Base-by-base conservation (phyloP, 148 eudicot genomes). In the Polygonum aviculare region DNA sequence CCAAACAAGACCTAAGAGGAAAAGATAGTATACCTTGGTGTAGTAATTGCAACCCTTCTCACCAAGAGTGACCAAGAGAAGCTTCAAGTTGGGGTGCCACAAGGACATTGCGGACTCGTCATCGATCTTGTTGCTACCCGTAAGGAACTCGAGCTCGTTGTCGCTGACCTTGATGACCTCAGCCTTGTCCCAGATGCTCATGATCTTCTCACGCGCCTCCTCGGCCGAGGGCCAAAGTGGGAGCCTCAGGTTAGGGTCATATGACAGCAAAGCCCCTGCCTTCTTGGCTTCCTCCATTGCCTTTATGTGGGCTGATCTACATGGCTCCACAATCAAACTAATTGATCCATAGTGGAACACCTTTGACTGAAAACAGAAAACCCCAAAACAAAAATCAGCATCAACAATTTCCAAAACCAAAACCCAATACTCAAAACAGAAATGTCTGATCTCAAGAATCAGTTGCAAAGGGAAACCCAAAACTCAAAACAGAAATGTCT, bases 131-230 rank as follows among this genome's bases (percentile, higher is more conserved):
- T 75, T 35, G 52, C 78, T 86, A 4, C 93, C 96, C 0, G 98
- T 91, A 15, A 93, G 88, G 75, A 93, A 93, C 19, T 89, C 92
- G 0, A 93, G 86, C 85, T 93, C 98, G 0, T 57, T 76, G 49
- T 93, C 98, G 44, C 98, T 93, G 59, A 93, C 90, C 85, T 93
- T 93, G 80, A 93, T 93, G 57, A 93, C 80, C 69, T 93, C 96
- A 1, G 98, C 98, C 77, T 88, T 81, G 21, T 89, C 87, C 98
- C 98, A 93, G 3, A 93, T 93, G 90, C 98, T 93, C 92, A 90
- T 35, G 44, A 93, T 93, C 77, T 93, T 89, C 79, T 84, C 78
- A 3, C 85, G 82, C 0, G 98, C 98, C 78, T 88, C 91, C 57
- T 84, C 85, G 0, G 85, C 82, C 1, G 98, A 93, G 0, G 98